These are phyloP conservation scores for Anastatica hierochuntica DNA, from an alignment of 345 rosid species.

Conservation along the genomic window DNA sequence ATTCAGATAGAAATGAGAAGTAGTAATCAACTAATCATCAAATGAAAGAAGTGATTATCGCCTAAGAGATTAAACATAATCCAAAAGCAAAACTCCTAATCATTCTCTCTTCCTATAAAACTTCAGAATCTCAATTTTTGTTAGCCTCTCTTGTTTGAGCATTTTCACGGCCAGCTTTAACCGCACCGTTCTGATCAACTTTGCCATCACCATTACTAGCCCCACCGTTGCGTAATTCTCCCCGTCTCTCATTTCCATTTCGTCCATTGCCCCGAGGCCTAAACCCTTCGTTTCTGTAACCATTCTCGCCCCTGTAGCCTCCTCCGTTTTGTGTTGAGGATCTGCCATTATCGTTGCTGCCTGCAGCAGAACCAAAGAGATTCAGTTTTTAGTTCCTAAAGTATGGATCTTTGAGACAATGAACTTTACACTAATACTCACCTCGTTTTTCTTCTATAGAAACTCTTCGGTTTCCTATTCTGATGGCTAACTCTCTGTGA, in stretches of 20 bases:
- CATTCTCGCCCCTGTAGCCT: constrained; percentile 43
- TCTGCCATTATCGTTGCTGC: constrained; percentile 32
- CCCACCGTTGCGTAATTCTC: too few species aligned
- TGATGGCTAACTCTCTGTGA: constrained; percentile 39
- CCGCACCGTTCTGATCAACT: constrained; percentile 24
- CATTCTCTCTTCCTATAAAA: too few species aligned
- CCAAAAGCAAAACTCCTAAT: too few species aligned
- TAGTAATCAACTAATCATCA: too few species aligned
- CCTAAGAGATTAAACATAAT: too few species aligned
- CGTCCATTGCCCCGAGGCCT: constrained; percentile 39
- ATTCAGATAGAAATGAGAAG: too few species aligned
- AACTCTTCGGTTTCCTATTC: constrained; percentile 51
- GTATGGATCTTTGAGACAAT: neutral
- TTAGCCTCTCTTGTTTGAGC: too few species aligned
- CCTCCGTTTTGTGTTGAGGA: constrained; percentile 33
- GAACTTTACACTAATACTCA: constrained; percentile 17
- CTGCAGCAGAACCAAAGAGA: constrained; percentile 24
- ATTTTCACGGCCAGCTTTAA: neutral
- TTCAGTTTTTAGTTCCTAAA: neutral
- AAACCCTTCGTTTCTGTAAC: constrained; percentile 40
- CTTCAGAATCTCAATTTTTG: too few species aligned
- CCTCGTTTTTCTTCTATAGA: constrained; percentile 79
- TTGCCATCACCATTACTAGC: constrained; percentile 22
- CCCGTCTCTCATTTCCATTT: constrained; percentile 38
- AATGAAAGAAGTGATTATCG: too few species aligned